Conservation (phyloP, 345 rosid genomes). For the Populus deltoides region DNA sequence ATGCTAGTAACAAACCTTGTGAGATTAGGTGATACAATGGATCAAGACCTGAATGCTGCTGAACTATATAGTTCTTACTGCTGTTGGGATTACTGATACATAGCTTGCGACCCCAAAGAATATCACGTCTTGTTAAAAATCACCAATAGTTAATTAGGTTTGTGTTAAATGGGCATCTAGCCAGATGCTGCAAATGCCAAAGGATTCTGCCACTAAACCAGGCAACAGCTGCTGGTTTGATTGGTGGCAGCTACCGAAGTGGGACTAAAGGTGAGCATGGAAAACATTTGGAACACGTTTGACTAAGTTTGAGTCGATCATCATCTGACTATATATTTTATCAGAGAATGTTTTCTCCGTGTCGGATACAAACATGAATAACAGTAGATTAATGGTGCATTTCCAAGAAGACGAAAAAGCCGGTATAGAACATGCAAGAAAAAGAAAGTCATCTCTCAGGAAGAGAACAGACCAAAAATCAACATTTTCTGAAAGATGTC, state of each 20-base stretch:
- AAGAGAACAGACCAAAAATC: constrained; percentile 3
- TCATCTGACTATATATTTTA: background rate
- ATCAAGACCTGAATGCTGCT: background rate
- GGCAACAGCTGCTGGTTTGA: background rate
- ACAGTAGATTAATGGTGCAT: background rate
- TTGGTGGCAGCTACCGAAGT: background rate
- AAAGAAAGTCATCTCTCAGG: background rate
- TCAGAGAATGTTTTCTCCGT: background rate
- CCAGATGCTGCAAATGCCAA: background rate
- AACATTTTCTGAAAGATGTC: background rate
- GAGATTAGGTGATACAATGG: background rate
- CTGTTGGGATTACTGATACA: background rate
- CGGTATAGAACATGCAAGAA: background rate
- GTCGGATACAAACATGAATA: background rate
- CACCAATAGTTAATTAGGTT: background rate
- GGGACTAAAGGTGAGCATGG: background rate
- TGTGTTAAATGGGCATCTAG: background rate
- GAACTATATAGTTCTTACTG: background rate
- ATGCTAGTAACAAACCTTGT: background rate
- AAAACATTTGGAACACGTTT: background rate
- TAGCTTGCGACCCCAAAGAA: background rate
- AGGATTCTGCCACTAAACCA: background rate
- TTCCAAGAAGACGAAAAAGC: background rate
- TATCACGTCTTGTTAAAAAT: background rate
- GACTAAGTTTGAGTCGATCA: background rate